Base-by-base conservation (phyloP, 2,329 filamentous ascomycete species). In the Trematosphaeria pertusa region DNA sequence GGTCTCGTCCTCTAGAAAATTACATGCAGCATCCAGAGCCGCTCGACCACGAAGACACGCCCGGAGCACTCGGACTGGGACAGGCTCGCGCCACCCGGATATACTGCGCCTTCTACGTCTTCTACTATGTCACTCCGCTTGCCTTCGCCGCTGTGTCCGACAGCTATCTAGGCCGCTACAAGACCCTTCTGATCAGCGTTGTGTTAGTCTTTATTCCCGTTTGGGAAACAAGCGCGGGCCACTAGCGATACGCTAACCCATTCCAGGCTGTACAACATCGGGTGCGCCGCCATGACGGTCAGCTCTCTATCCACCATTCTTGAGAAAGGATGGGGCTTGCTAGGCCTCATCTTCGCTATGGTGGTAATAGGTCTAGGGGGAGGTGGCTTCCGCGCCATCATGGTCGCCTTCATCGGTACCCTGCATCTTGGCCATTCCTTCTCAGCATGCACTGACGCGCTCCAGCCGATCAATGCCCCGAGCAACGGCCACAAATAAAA, bases 21-120 rank as follows among this genome's bases (percentile, higher is more conserved):
- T 75, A 76, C 50, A 73, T 76, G 56, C 70, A 76, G 45, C 66
- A 76, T 45, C 54, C 61, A 6, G 37, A 40, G 10, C 36, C 54
- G 15, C 43, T 46, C 21, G 48, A 57, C n/a, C 54, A 62, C 41
- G 48, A 61, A 7, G 51, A 71, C 4, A 74, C 74, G 0, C 67
- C 65, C 2, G 67, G 69, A 20, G 67, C 62, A 4, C 59, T 72
- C 2, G 58, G 57, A 7, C 57, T 71, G 0, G 69, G 69, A 4
- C 67, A 71, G 42, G 51, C 56, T 5, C 64, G 50, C 17, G 81
- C 81, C 4, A 82, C 81, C 3, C 78, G 75, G 18, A 72, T 85
- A 8, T 79, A 78, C 48, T 75, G 80, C 35, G 81, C 80, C 51
- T 84, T 85, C 59, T 79, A 79, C 56, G 79, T 81, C 59, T 79